phyloP scores from a whole-genome alignment of 2,329 filamentous ascomycete genomes.

The Penicillium sp. region DNA sequence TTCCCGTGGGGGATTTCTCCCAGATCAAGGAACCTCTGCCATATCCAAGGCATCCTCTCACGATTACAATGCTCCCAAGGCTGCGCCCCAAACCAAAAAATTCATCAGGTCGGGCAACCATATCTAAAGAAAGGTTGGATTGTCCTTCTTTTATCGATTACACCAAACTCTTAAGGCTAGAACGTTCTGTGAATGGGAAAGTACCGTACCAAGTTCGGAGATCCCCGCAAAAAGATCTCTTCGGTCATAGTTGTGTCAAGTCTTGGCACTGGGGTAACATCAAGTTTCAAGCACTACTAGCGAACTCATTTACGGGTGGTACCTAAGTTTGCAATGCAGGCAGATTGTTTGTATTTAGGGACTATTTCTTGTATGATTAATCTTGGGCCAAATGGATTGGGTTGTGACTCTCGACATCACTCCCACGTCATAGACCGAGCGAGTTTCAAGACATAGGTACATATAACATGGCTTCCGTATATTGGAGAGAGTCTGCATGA shows the following conservation, averaged over 20 bases:
- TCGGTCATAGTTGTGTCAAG: conserved; percentile 4
- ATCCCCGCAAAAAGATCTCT: too few relatives aligned
- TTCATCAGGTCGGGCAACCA: too few relatives aligned
- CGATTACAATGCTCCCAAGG: too few relatives aligned
- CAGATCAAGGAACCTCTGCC: too few relatives aligned
- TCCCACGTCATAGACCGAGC: background rate
- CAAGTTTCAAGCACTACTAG: background rate
- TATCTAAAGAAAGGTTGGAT: too few relatives aligned
- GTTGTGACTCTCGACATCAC: background rate
- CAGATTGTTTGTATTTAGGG: background rate
- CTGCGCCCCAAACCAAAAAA: too few relatives aligned
- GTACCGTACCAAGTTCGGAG: background rate
- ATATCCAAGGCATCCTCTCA: too few relatives aligned
- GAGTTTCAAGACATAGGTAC: background rate
- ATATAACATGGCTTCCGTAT: background rate
- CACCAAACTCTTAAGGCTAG: background rate
- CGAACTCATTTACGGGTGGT: background rate
- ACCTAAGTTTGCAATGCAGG: background rate
- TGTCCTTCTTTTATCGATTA: too few relatives aligned
- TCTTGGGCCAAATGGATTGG: background rate
- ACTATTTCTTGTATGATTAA: background rate
- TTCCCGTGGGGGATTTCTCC: too few relatives aligned
- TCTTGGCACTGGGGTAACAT: background rate
- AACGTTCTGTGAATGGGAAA: background rate
- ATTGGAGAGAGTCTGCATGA: too few relatives aligned